Conservation (phyloP, 768 basidiomycete species). For the Agrocybe pediades region DNA sequence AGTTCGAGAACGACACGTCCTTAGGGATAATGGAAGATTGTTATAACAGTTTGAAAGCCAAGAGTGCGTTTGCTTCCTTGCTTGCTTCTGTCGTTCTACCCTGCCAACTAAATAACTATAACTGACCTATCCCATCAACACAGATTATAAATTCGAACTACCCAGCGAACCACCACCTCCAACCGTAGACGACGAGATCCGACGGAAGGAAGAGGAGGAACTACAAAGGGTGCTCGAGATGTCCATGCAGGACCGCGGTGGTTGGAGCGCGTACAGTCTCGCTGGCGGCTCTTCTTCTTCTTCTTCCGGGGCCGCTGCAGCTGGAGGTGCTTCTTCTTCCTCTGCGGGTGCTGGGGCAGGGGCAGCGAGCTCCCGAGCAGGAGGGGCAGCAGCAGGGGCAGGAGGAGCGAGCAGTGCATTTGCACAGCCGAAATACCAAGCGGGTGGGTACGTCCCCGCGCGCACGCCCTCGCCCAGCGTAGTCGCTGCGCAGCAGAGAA, state of each 20-base stretch:
- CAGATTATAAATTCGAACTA: conserved; percentile 74
- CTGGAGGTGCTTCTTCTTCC: conserved; percentile 11
- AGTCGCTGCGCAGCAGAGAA: conserved; percentile 22
- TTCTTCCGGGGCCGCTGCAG: conserved; percentile 11
- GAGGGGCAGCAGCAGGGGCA: conserved; percentile 13
- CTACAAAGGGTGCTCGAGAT: conserved; percentile 91
- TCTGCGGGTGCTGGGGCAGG: conserved; percentile 15
- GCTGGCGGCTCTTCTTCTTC: conserved; percentile 36
- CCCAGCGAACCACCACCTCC: conserved; percentile 67
- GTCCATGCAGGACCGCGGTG: conserved; percentile 91
- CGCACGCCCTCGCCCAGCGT: conserved; percentile 45
- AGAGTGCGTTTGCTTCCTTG: conserved; percentile 51
- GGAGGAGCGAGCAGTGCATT: conserved; percentile 20
- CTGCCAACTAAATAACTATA: too few species aligned
- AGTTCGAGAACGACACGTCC: conserved; percentile 78
- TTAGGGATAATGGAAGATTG: conserved; percentile 92
- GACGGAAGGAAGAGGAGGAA: conserved; percentile 91
- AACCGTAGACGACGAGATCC: conserved; percentile 74
- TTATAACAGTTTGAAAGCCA: conserved; percentile 77
- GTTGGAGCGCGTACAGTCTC: conserved; percentile 52
- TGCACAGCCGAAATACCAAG: conserved; percentile 40
- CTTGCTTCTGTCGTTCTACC: background rate
- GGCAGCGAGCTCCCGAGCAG: conserved; percentile 3
- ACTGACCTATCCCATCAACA: background rate
- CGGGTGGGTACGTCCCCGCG: conserved; percentile 58